A percentile compares a stretch with the other conserved stretches of the same genome.
These are phyloP conservation scores for Dipteronia dyeriana DNA, from an alignment of 345 rosid genomes.

Conservation along the genomic window DNA sequence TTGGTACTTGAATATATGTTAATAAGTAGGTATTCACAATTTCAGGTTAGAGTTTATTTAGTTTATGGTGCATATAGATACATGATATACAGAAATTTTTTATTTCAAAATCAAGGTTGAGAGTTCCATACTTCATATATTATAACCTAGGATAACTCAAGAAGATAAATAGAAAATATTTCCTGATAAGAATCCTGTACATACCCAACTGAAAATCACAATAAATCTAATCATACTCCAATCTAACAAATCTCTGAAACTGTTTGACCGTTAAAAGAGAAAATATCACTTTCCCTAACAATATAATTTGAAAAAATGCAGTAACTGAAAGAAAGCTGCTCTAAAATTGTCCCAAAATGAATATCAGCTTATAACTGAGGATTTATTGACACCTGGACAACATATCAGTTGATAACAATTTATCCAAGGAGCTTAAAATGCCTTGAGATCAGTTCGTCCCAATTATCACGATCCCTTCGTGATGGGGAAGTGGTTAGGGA, in stretches of 20 bases:
- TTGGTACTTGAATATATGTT: neutral
- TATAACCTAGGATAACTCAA: neutral
- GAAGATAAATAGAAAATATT: neutral
- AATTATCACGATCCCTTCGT: neutral
- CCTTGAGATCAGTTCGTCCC: neutral
- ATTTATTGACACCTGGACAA: neutral
- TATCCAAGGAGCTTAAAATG: neutral
- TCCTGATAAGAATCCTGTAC: neutral
- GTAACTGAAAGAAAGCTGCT: neutral
- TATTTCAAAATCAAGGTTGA: neutral
- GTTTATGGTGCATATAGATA: neutral
- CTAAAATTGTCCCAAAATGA: neutral
- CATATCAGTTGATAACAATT: neutral
- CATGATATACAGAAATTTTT: neutral
- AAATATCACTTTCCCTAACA: neutral
- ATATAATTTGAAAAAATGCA: neutral
- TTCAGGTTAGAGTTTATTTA: neutral
- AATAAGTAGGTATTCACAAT: neutral
- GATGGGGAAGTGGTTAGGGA: too few relatives aligned
- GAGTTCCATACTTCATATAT: neutral
- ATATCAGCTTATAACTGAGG: neutral
- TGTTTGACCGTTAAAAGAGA: neutral
- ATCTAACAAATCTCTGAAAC: neutral
- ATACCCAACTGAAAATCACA: neutral
- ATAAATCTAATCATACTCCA: too few relatives aligned